Conservation (phyloP, 768 basidiomycete species). For the Russula lepida region DNA sequence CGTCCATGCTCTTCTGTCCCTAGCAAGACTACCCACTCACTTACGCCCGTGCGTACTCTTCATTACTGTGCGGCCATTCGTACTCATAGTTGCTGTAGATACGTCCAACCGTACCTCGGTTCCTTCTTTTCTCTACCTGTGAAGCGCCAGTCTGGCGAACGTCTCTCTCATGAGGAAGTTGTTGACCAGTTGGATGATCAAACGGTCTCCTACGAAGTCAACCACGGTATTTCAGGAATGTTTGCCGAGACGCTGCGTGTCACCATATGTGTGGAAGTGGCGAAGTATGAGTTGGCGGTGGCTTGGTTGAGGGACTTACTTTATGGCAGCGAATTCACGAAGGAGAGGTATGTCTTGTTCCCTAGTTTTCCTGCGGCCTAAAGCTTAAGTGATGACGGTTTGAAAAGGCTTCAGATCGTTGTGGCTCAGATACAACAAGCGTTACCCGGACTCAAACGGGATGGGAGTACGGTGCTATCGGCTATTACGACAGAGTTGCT, state of each 20-base stretch:
- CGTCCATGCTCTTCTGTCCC: conserved; percentile 70
- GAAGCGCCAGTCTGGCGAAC: conserved; percentile 55
- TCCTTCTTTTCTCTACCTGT: conserved; percentile 89
- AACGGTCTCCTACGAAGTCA: conserved; percentile 79
- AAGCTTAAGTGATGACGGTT: neutral
- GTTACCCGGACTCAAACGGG: conserved; percentile 85
- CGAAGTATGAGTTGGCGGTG: conserved; percentile 71
- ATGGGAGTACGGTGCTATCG: conserved; percentile 70
- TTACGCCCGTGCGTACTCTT: conserved; percentile 59
- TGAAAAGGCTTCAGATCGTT: conserved; percentile 63
- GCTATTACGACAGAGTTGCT: conserved; percentile 62
- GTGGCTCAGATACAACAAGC: conserved; percentile 85
- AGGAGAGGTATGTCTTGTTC: conserved; percentile 50
- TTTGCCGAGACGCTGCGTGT: conserved; percentile 72
- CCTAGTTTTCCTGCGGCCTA: neutral
- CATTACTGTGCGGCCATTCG: neutral
- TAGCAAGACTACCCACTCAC: conserved; percentile 59
- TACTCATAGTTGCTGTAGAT: conserved; percentile 35
- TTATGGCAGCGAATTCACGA: conserved; percentile 66
- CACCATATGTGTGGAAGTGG: conserved; percentile 76
- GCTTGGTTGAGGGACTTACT: conserved; percentile 81
- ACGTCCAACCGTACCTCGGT: conserved; percentile 67
- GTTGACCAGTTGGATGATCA: conserved; percentile 84
- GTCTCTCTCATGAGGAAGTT: conserved; percentile 79
- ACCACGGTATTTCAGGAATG: conserved; percentile 48